phyloP scores from a whole-genome alignment of 306 rosid species.

The Hippophae tibetana region DNA sequence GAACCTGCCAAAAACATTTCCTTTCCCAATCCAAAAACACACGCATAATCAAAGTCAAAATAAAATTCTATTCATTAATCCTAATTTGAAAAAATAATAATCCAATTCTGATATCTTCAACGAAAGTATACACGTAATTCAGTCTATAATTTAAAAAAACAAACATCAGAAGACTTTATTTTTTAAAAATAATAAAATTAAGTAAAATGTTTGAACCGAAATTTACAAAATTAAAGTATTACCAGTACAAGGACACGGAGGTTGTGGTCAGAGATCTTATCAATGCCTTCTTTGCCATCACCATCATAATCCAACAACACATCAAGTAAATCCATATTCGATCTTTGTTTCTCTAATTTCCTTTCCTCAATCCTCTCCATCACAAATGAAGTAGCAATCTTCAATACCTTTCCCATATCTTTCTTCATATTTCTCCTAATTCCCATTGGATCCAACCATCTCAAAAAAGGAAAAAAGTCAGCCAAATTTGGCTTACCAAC shows the following conservation, averaged over 20 bases:
- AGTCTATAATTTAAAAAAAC: too few relatives aligned
- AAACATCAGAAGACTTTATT: neutral
- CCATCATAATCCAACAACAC: slow-evolving; percentile 33
- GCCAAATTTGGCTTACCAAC: slow-evolving; percentile 27
- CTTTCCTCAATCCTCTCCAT: slow-evolving; percentile 23
- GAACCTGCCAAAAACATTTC: slow-evolving; percentile 51
- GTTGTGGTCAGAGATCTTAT: slow-evolving; percentile 26
- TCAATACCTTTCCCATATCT: slow-evolving; percentile 29
- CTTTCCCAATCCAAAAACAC: slow-evolving; percentile 13
- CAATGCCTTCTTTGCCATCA: slow-evolving; percentile 17
- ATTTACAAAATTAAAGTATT: neutral
- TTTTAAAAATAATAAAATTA: too few relatives aligned
- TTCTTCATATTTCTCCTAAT: slow-evolving; percentile 18
- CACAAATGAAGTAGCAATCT: slow-evolving; percentile 28
- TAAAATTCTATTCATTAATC: neutral
- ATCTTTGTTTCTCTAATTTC: neutral
- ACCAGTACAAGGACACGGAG: slow-evolving; percentile 42
- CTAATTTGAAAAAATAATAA: too few relatives aligned
- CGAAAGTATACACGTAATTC: too few relatives aligned
- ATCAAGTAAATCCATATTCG: slow-evolving; percentile 32
- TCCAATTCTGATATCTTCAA: too few relatives aligned
- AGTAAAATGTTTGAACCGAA: too few relatives aligned
- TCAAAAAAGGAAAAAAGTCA: slow-evolving; percentile 8
- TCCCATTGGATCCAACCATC: neutral
- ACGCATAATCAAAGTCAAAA: neutral